A percentile compares a stretch with the other conserved stretches of the same genome.
Evolutionary conservation across 768 basidiomycete species (phyloP).

Genomic region (Kwoniella mangroviensis): DNA sequence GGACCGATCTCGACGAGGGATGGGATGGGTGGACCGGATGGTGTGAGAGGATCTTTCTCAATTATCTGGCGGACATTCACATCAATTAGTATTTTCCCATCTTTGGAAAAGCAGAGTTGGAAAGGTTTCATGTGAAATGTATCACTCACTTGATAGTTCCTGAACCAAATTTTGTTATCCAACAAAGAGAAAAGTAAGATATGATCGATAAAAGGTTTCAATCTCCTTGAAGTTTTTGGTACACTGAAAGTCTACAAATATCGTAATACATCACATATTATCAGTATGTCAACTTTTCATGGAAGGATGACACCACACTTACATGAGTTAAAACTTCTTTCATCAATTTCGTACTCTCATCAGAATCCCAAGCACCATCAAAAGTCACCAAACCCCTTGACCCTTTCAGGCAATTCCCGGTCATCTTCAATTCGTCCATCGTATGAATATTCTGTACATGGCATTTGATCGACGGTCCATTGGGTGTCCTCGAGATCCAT

Average conservation of each 20-base stretch:
- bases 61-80: slow-evolving; percentile 68
- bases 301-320: slow-evolving; percentile 24
- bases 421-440: slow-evolving; percentile 99
- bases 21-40: slow-evolving; percentile 80
- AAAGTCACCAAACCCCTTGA: slow-evolving; percentile 90
- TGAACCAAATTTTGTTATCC: slow-evolving; percentile 98
- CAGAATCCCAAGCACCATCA: slow-evolving; percentile 85
- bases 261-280: not conserved
- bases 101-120: not conserved
- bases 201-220: slow-evolving; percentile 98
- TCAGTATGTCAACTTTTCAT: not conserved
- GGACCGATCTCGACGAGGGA: slow-evolving; percentile 97
- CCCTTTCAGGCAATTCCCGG: slow-evolving; percentile 96
- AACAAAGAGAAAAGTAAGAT: slow-evolving; percentile 94
- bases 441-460: slow-evolving; percentile 99
- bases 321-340: slow-evolving; percentile 72
- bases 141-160: slow-evolving; percentile 86
- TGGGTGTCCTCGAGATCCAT: slow-evolving; percentile 96
- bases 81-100: not conserved
- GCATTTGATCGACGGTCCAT: slow-evolving; percentile 95
- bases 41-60: slow-evolving; percentile 89
- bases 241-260: slow-evolving; percentile 86
- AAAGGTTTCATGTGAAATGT: no score
- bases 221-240: slow-evolving; percentile 82
- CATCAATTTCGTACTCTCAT: slow-evolving; percentile 80